A percentile compares a stretch with the other conserved stretches of the same genome.
Evolutionary conservation across 23 red algal species (phyloP).

Genomic region (Rhodosorus marinus): DNA sequence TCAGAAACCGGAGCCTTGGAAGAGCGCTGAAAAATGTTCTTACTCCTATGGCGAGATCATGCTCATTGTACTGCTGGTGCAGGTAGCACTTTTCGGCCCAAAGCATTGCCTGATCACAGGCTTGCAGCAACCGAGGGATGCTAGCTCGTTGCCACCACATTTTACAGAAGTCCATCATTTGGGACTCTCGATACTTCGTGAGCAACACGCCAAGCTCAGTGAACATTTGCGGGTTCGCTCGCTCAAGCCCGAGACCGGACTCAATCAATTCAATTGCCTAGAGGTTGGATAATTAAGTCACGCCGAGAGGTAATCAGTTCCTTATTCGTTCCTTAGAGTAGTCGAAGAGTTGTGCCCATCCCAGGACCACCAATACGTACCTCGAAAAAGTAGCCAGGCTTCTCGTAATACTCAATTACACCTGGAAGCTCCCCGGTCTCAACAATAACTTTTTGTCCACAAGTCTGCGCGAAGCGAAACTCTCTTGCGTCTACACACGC

Average conservation of each 20-base stretch:
- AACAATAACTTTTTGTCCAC: conserved; percentile 72
- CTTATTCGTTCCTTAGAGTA: too few relatives aligned
- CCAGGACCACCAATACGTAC: too few relatives aligned
- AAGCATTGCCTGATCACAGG: conserved; percentile 35
- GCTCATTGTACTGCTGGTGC: conserved; percentile 70
- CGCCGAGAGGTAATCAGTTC: too few relatives aligned
- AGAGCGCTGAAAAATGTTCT: too few relatives aligned
- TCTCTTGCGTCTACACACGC: conserved; percentile 85
- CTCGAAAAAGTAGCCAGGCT: conserved; percentile 89
- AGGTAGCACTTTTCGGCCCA: conserved; percentile 72
- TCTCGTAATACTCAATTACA: conserved; percentile 69
- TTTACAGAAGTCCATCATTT: conserved; percentile 54
- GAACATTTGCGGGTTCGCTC: conserved; percentile 73
- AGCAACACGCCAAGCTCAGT: conserved; percentile 65
- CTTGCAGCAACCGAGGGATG: conserved; percentile 40
- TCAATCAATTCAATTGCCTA: conserved; percentile 73
- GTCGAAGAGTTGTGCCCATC: too few relatives aligned
- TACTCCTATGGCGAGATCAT: conserved; percentile 77
- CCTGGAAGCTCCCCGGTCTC: conserved; percentile 92
- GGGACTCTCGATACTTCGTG: conserved; percentile 60
- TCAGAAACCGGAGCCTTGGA: too few relatives aligned
- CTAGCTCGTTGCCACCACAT: conserved; percentile 65
- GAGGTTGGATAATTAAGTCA: too few relatives aligned
- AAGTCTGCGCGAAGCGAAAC: conserved; percentile 83
- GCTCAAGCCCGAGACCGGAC: conserved; percentile 30